Evolutionary conservation across 139 green algal genomes (phyloP).

Genomic region (Chlorella sp.): DNA sequence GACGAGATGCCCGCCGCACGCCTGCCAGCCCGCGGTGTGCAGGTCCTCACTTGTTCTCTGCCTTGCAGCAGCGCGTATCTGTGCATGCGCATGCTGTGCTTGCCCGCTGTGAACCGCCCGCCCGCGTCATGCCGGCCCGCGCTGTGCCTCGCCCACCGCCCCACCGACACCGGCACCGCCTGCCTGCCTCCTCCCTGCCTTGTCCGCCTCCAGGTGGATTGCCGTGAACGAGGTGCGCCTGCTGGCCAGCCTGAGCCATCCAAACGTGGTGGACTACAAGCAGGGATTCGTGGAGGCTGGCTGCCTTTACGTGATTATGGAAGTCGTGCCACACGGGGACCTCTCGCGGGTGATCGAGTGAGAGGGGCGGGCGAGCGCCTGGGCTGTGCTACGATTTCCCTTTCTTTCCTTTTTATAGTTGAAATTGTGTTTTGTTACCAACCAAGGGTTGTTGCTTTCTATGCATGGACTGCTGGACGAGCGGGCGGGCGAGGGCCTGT

Average conservation of each 20-base stretch:
- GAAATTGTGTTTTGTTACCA: no score
- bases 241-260: conserved; percentile 10
- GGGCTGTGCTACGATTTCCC: conserved; percentile 44
- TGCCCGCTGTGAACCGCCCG: no score
- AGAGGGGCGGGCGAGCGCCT: conserved; percentile 48
- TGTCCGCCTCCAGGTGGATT: neutral
- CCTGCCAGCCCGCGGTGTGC: neutral
- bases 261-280: conserved; percentile 18
- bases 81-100: no score
- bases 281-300: conserved; percentile 63
- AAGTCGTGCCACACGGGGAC: conserved; percentile 72
- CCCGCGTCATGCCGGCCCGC: no score
- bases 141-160: no score
- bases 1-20: neutral
- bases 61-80: neutral
- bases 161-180: no score
- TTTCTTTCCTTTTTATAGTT: no score
- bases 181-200: neutral
- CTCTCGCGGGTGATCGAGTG: conserved; percentile 42
- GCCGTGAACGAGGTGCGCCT: conserved; percentile 27
- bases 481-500: conserved; percentile 43
- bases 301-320: conserved; percentile 81
- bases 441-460: no score
- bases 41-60: neutral
- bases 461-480: conserved; percentile 19